These are phyloP conservation scores for Sambucus nigra DNA, from an alignment of 129 eudicot species.

Conservation along the genomic window DNA sequence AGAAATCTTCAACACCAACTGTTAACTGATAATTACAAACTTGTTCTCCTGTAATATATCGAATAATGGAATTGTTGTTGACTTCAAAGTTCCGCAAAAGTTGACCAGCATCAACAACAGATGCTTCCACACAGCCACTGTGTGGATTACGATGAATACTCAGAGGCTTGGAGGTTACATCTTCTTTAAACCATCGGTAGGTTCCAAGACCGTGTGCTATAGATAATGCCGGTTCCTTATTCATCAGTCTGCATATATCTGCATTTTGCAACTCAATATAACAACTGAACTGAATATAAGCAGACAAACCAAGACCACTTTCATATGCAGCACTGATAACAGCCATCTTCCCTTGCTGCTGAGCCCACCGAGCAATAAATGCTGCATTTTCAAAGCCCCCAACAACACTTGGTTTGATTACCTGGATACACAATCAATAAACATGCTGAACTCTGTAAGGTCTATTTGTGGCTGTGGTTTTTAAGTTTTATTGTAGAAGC, in stretches of 20 bases:
- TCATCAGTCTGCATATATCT: constrained; percentile 33
- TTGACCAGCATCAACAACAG: constrained; percentile 51
- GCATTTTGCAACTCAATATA: constrained; percentile 65
- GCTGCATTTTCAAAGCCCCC: constrained; percentile 97
- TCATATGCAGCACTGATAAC: constrained; percentile 84
- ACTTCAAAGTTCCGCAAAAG: constrained; percentile 31
- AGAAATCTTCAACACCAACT: constrained; percentile 33
- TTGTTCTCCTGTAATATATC: constrained; percentile 12
- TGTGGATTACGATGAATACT: constrained; percentile 24
- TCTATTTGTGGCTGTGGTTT: not conserved
- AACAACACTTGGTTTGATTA: constrained; percentile 84
- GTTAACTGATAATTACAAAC: constrained; percentile 25
- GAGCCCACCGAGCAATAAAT: constrained; percentile 83
- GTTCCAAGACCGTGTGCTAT: constrained; percentile 97
- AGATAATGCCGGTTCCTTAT: constrained; percentile 25
- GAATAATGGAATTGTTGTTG: constrained; percentile 30
- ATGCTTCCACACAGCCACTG: constrained; percentile 55
- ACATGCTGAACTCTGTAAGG: not conserved
- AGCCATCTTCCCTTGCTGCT: constrained; percentile 68
- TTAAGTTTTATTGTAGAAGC: not conserved
- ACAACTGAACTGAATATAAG: constrained; percentile 56
- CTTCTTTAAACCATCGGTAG: constrained; percentile 76
- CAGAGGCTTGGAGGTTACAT: constrained; percentile 34
- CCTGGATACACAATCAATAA: constrained; percentile 33
- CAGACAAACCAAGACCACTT: constrained; percentile 64